Evolutionary conservation across 768 basidiomycete species (phyloP).

Genomic region (Paxillus rubicundulus): DNA sequence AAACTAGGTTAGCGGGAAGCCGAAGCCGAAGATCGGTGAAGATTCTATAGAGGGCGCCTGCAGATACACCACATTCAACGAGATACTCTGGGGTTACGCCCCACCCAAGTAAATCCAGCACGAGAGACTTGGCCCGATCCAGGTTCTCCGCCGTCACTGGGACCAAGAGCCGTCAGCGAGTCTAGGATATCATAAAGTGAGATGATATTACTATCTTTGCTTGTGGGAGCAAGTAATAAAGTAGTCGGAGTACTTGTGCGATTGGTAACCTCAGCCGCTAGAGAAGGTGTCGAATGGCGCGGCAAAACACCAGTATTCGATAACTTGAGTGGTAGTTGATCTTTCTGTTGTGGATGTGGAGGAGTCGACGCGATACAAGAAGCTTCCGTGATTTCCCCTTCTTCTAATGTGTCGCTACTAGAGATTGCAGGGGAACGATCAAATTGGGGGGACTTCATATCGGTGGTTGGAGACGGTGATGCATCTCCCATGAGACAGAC

Average conservation of each 20-base stretch:
- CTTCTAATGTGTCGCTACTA: conserved; percentile 11
- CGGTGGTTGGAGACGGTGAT: neutral
- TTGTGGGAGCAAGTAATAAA: neutral
- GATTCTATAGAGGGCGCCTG: conserved; percentile 35
- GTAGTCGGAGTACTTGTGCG: neutral
- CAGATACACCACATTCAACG: conserved; percentile 43
- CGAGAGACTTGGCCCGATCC: conserved; percentile 42
- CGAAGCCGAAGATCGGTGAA: conserved; percentile 44
- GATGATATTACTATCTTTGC: conserved; percentile 8
- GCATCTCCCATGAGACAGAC: neutral
- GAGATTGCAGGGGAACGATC: neutral
- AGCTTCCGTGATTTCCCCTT: conserved; percentile 22
- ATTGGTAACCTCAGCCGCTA: neutral
- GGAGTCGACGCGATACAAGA: neutral
- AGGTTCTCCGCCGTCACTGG: conserved; percentile 43
- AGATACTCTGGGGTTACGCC: conserved; percentile 50
- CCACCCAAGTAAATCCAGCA: conserved; percentile 58
- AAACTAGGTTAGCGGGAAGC: conserved; percentile 27
- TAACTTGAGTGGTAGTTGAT: neutral
- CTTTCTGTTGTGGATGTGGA: neutral
- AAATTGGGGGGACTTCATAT: neutral
- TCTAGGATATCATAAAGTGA: neutral
- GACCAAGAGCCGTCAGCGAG: neutral
- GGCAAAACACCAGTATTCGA: neutral
- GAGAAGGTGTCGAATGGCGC: neutral